Conservation (phyloP, 257 asterid species). For the Anisodus acutangulus region DNA sequence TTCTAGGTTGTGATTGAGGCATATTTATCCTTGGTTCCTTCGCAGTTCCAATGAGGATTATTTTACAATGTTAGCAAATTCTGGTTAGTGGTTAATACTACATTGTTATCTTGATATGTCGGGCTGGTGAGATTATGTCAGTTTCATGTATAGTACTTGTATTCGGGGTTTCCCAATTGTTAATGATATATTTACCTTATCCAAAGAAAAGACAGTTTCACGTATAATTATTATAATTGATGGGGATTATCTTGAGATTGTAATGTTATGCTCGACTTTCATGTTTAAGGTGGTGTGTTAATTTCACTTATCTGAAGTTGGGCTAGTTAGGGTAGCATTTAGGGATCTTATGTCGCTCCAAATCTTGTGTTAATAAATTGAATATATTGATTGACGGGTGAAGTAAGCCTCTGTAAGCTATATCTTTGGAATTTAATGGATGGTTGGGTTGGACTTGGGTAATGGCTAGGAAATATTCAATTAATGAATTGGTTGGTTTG, state of each 20-base stretch:
- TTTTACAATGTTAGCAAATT: not conserved
- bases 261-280: not conserved
- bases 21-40: not conserved
- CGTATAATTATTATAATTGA: not conserved
- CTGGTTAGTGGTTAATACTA: not conserved
- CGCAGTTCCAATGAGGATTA: not conserved
- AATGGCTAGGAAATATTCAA: not conserved
- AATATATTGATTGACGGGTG: not conserved
- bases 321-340: constrained; percentile 1
- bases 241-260: not conserved
- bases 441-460: not conserved
- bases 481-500: not conserved
- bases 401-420: not conserved
- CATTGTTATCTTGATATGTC: not conserved
- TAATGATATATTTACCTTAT: too few species aligned
- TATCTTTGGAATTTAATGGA: constrained; percentile 9
- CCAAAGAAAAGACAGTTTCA: not conserved
- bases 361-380: not conserved
- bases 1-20: too few species aligned
- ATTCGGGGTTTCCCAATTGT: too few species aligned
- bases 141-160: too few species aligned
- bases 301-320: not conserved
- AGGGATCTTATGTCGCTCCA: not conserved
- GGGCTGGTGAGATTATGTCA: not conserved
- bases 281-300: not conserved